Evolutionary conservation across 164 flowering plant genomes (phyloP), one percentile per base, ranked within the genome.

Genomic region (Sextonia rubra): DNA sequence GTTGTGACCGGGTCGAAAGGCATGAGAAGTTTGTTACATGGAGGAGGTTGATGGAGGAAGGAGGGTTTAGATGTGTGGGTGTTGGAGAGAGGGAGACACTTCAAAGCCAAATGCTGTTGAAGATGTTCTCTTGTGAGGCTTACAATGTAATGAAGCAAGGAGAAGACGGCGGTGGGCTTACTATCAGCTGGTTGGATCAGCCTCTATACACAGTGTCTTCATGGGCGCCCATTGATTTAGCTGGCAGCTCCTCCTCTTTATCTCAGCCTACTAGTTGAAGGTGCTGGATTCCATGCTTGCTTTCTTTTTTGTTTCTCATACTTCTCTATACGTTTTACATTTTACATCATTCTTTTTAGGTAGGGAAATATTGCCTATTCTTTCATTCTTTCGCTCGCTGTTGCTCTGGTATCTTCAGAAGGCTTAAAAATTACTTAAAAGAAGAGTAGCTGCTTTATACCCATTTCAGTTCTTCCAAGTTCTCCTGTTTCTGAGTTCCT

Each of bases 191-290:
- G 96, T 47, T 70, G 63, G 97, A 91, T 71, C 97, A 91, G 85
- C 87, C 93, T 66, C 87, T 91, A 68, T 93, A 85, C 77, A 85
- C 97, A 2, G 94, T 95, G 74, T 93, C 99, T 7, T 90, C 94
- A 20, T 95, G 99, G 99, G 74, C 83, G 44, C 91, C 91, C 1
- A 63, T 70, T 48, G 91, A 88, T 69, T 77, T 81, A 77, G 89
- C 87, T 7, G 94, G 92, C 37, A 80, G 86, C 56, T 89, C 91
- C 22, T 82, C 90, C 26, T 80, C 90, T 20, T 73, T 80, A 64
- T 79, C 91, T 72, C 92, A 82, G 85, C 88, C 88, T 64, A 82
- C 77, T 75, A 85, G 81, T 86, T 37, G 25, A 71, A 17, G 60
- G 18, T 0, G 27, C 14, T 12, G 20, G 58, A 9, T 29, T 60